A percentile compares a stretch with the other conserved stretches of the same genome.
These are phyloP conservation scores for Amyloporia xantha DNA, from an alignment of 768 basidiomycete genomes.

Conservation along the genomic window DNA sequence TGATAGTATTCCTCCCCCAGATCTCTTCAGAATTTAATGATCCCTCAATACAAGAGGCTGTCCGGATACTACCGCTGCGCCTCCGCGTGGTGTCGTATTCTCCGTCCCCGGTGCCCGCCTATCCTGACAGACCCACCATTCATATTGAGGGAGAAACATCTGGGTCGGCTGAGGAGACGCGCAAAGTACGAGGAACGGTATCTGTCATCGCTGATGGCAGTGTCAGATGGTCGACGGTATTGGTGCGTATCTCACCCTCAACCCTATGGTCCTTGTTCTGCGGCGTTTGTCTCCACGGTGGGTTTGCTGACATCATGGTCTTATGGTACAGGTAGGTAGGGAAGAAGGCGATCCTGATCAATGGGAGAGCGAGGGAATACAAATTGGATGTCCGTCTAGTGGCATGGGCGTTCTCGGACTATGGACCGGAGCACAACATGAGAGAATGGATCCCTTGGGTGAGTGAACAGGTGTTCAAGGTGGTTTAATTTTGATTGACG, in stretches of 20 bases:
- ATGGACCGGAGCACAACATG: slow-evolving; percentile 50
- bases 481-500: not conserved
- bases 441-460: slow-evolving; percentile 38
- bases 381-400: slow-evolving; percentile 50
- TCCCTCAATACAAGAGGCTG: slow-evolving; percentile 33
- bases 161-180: slow-evolving; percentile 19
- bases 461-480: slow-evolving; percentile 13
- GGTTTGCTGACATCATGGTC: not conserved
- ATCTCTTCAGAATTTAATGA: slow-evolving; percentile 11
- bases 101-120: slow-evolving; percentile 15
- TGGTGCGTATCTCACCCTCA: not conserved
- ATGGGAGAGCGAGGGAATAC: slow-evolving; percentile 52
- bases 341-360: slow-evolving; percentile 15
- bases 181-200: slow-evolving; percentile 37
- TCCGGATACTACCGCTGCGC: slow-evolving; percentile 46
- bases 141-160: slow-evolving; percentile 41
- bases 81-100: slow-evolving; percentile 28
- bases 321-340: not conserved
- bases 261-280: not conserved
- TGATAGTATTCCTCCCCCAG: not conserved
- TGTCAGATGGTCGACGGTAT: slow-evolving; percentile 46
- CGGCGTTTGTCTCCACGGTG: not conserved
- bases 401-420: slow-evolving; percentile 45
- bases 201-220: slow-evolving; percentile 42
- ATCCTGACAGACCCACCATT: slow-evolving; percentile 39